Percentiles rank a stretch among this genome's conserved stretches.
Conservation (phyloP, 768 basidiomycete genomes). For the Boletus vinaceobasis region DNA sequence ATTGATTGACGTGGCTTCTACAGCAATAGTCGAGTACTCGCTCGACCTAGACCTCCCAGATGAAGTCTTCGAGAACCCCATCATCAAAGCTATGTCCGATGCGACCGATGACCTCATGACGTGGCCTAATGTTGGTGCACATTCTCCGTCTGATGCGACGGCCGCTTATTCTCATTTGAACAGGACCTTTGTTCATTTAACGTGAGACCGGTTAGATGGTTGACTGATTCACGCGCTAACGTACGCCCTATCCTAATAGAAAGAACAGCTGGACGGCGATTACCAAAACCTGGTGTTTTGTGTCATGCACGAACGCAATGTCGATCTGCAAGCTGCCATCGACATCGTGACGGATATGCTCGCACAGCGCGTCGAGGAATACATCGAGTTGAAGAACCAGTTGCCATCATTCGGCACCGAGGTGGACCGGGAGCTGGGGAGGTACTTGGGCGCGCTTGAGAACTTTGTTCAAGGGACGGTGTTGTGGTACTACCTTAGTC, state of each 20-base stretch:
- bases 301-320: conserved; percentile 34
- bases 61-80: conserved; percentile 33
- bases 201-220: conserved; percentile 15
- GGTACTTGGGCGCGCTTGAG: conserved; percentile 35
- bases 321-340: conserved; percentile 34
- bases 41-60: conserved; percentile 37
- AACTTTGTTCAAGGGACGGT: conserved; percentile 40
- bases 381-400: conserved; percentile 29
- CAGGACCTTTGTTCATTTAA: conserved; percentile 31
- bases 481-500: conserved; percentile 39
- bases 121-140: conserved; percentile 37
- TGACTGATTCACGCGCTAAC: conserved; percentile 11
- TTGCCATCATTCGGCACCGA: conserved; percentile 36
- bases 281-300: conserved; percentile 41
- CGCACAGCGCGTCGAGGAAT: conserved; percentile 33
- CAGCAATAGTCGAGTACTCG: conserved; percentile 37
- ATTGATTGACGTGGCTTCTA: conserved; percentile 1
- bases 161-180: conserved; percentile 13
- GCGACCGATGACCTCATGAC: conserved; percentile 41
- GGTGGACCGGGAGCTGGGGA: conserved; percentile 32
- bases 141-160: background rate
- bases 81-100: conserved; percentile 36
- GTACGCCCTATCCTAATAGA: conserved; percentile 20
- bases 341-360: conserved; percentile 38
- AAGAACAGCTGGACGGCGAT: conserved; percentile 39